Conservation (phyloP, 345 rosid species). For the Sapria himalayana region DNA sequence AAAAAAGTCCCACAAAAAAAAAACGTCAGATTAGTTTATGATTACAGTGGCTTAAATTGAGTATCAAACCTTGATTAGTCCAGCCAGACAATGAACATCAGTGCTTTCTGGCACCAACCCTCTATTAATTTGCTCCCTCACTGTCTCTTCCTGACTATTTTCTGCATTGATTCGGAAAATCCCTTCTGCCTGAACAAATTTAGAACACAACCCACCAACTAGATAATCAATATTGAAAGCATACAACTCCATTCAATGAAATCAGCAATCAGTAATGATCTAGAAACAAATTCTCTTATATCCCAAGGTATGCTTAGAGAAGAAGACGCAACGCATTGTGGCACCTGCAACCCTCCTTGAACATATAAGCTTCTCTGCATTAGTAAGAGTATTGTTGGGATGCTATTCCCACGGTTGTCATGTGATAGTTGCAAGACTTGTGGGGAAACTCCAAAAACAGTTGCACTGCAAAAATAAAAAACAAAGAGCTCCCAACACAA, state of each 20-base stretch:
- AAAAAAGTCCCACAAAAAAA: background rate
- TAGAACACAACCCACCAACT: slow-evolving; percentile 2
- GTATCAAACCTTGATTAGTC: slow-evolving; percentile 67
- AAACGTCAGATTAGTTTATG: background rate
- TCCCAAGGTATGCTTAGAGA: background rate
- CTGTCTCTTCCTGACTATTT: slow-evolving; percentile 80
- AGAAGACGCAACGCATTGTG: background rate
- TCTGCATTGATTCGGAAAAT: slow-evolving; percentile 84
- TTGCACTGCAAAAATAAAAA: slow-evolving; percentile 34
- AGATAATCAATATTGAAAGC: background rate
- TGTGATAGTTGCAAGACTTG: slow-evolving; percentile 93
- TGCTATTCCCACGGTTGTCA: slow-evolving; percentile 81
- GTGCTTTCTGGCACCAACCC: slow-evolving; percentile 60
- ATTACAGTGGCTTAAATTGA: background rate
- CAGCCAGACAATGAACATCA: slow-evolving; percentile 89
- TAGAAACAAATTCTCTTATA: background rate
- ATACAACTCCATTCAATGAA: background rate
- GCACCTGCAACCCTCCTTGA: slow-evolving; percentile 69
- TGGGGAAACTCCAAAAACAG: slow-evolving; percentile 88
- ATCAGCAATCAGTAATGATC: background rate
- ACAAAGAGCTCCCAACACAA: slow-evolving; percentile 1
- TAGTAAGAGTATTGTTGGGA: slow-evolving; percentile 69
- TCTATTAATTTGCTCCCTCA: slow-evolving; percentile 62
- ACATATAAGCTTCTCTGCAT: slow-evolving; percentile 73
- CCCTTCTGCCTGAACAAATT: slow-evolving; percentile 60